A percentile compares a stretch with the other conserved stretches of the same genome.
phyloP scores from a whole-genome alignment of 345 rosid species.

The Viola odorata region DNA sequence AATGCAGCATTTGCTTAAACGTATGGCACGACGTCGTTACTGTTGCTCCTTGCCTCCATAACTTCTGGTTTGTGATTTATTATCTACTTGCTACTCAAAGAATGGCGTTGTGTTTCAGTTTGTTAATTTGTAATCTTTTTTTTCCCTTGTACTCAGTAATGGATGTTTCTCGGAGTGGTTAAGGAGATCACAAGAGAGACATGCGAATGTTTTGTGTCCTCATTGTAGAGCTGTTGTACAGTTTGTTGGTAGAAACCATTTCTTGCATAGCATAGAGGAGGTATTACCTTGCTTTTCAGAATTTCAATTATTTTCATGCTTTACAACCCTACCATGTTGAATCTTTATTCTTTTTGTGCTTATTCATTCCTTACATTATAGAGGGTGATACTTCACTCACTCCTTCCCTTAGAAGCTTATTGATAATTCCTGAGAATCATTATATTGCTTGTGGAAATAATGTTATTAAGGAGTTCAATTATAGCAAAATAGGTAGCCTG shows the following conservation, averaged over 20 bases:
- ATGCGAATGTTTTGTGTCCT: slow-evolving; percentile 67
- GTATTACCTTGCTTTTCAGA: slow-evolving; percentile 25
- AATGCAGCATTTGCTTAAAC: slow-evolving; percentile 88
- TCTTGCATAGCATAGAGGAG: slow-evolving; percentile 71
- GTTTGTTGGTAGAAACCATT: slow-evolving; percentile 80
- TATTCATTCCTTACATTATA: no score
- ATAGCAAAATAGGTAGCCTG: no score
- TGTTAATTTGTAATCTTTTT: slow-evolving; percentile 16
- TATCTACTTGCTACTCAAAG: neutral
- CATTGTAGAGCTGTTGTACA: slow-evolving; percentile 85
- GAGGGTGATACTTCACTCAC: no score
- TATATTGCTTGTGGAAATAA: no score
- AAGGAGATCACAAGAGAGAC: slow-evolving; percentile 67
- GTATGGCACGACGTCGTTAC: slow-evolving; percentile 94
- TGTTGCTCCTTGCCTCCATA: slow-evolving; percentile 92
- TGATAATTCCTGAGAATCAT: no score
- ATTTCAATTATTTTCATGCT: neutral
- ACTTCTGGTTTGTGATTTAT: slow-evolving; percentile 59
- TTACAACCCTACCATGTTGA: neutral
- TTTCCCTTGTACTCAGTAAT: slow-evolving; percentile 49
- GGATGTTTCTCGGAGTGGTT: slow-evolving; percentile 98
- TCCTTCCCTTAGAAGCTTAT: neutral
- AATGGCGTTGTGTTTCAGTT: slow-evolving; percentile 2
- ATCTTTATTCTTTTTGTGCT: neutral
- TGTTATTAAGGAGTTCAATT: no score